Evolutionary conservation across 805 yeast genomes (phyloP), one percentile per base, ranked within the genome.

Genomic region (Candida nonsorbophila): DNA sequence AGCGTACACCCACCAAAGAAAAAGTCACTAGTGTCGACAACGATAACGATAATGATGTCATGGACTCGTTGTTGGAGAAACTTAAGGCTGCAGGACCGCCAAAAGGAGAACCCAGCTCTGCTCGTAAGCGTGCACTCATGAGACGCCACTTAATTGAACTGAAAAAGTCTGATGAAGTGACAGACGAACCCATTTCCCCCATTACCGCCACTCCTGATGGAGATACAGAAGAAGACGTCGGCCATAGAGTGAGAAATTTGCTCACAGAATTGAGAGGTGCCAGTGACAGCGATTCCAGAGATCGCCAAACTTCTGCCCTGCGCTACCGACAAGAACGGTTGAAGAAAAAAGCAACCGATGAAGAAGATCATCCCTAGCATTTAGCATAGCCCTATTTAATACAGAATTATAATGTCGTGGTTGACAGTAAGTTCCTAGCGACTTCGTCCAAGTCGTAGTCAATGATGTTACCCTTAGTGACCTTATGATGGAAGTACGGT

Each of bases 61-160:
- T 92, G 83, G 98, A 92, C 52, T 74, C 81, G 20, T 64, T 92
- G 27, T 67, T 92, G 34, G 94, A 87, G 51, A 85, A 83, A 47
- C 70, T 92, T 47, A 81, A 87, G 48, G 87, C 88, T 11, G 84
- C 92, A 0, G 94, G 90, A 1, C 84, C 92, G 7, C 58, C 77
- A 4, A 76, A 77, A 37, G 77, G 84, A 5, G 92, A 87, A 38
- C 75, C 92, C 1, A 64, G 84, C 2, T 74, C 86, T 3, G 94
- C 95, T 0, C 67, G 94, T 44, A 76, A 85, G 44, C 67, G 92
- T 30, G 94, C 90, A 1, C 64, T 79, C 42, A 81, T 85, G 33
- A 73, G 87, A 40, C 77, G 70, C 47, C 79, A 78, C 29, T 53
- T 77, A 42, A 43, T 69, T 35, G 74, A 69, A 23, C 55, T 55